Percentiles rank a stretch among this genome's conserved stretches.
These are phyloP conservation scores for Gaertneriomyces sp. DNA, from an alignment of 192 early-diverging fungal genomes.

Conservation along the genomic window DNA sequence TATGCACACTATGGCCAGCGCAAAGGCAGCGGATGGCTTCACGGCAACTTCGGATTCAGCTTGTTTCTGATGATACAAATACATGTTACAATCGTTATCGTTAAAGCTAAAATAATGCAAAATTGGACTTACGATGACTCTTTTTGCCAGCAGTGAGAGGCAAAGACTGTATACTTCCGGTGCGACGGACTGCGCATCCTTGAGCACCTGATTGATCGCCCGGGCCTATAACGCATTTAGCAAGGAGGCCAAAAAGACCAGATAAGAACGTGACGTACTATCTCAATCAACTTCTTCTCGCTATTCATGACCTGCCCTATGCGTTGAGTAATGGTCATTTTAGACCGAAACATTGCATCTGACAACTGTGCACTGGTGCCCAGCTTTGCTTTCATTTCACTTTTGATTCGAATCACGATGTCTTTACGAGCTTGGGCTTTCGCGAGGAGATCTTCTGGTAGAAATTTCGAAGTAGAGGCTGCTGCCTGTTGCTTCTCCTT, in stretches of 20 bases:
- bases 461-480: not conserved
- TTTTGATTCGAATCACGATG: slow-evolving; percentile 28
- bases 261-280: slow-evolving; percentile 12
- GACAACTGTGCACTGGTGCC: slow-evolving; percentile 2
- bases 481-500: not conserved
- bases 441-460: not conserved
- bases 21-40: slow-evolving; percentile 54
- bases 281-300: slow-evolving; percentile 28
- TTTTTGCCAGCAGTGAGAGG: slow-evolving; percentile 56
- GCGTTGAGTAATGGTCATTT: slow-evolving; percentile 27
- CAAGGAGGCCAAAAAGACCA: not conserved
- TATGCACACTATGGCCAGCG: slow-evolving; percentile 61
- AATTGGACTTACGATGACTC: slow-evolving; percentile 47
- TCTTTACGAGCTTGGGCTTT: not conserved
- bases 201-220: slow-evolving; percentile 16
- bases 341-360: slow-evolving; percentile 13
- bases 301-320: slow-evolving; percentile 35
- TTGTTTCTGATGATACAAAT: slow-evolving; percentile 50
- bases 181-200: slow-evolving; percentile 11
- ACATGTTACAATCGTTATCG: too few species aligned
- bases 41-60: slow-evolving; percentile 66
- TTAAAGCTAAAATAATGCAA: not conserved
- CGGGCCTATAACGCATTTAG: slow-evolving; percentile 5
- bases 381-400: slow-evolving; percentile 18
- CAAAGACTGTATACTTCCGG: slow-evolving; percentile 9